These are phyloP conservation scores for Xylariales sp. DNA, from an alignment of 2,329 filamentous ascomycete species.

Conservation along the genomic window DNA sequence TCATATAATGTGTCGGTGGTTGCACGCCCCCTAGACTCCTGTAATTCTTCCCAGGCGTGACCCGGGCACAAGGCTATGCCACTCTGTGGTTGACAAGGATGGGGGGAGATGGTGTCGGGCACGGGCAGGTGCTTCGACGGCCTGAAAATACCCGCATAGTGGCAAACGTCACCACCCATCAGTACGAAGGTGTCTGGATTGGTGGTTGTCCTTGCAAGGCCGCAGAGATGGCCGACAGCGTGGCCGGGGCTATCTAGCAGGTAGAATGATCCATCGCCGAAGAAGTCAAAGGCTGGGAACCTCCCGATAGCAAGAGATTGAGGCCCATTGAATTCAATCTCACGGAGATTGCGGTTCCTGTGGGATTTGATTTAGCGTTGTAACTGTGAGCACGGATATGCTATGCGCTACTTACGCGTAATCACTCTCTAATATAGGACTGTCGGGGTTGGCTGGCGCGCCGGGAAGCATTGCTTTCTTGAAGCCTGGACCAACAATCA, in stretches of 20 bases:
- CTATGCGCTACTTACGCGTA: slow-evolving; percentile 7
- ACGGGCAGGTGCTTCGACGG: slow-evolving; percentile 29
- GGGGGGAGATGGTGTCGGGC: slow-evolving; percentile 13
- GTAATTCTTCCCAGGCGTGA: not conserved
- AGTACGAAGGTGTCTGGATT: slow-evolving; percentile 31
- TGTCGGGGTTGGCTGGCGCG: slow-evolving; percentile 12
- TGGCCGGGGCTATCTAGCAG: slow-evolving; percentile 29
- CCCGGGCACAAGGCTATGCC: not conserved
- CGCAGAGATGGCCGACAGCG: slow-evolving; percentile 28
- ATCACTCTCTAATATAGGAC: slow-evolving; percentile 16
- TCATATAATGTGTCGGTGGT: slow-evolving; percentile 2
- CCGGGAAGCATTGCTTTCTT: slow-evolving; percentile 15
- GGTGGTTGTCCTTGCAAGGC: slow-evolving; percentile 31
- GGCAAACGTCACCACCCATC: slow-evolving; percentile 37
- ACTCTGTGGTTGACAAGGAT: no score
- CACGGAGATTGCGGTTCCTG: slow-evolving; percentile 12
- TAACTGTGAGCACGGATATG: no score
- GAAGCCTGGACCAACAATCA: slow-evolving; percentile 31
- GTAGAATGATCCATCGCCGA: slow-evolving; percentile 30
- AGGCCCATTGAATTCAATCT: slow-evolving; percentile 18
- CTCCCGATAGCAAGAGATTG: slow-evolving; percentile 7
- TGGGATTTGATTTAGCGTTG: not conserved
- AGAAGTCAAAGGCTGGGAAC: slow-evolving; percentile 28
- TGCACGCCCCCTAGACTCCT: not conserved
- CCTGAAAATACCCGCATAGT: slow-evolving; percentile 31